Conservation (phyloP, 1,139 yeast genomes). For the Candida pseudocylindracea region DNA sequence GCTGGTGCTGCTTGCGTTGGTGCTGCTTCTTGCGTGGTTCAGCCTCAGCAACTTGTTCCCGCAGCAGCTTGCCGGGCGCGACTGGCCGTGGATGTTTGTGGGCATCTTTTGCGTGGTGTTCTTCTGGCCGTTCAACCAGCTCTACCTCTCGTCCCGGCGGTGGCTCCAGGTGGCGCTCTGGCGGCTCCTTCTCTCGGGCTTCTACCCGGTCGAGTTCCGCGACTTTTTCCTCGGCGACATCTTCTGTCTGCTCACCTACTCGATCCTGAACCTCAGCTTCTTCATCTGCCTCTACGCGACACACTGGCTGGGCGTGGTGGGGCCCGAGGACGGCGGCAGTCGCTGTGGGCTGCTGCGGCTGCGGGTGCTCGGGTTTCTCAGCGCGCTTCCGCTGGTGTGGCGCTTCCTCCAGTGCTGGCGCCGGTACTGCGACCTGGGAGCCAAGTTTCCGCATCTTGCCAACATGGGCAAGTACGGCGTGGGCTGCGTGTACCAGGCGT, state of each 20-base stretch:
- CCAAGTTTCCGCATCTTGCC: conserved; percentile 94
- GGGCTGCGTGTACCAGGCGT: conserved; percentile 44
- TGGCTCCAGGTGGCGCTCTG: conserved; percentile 61
- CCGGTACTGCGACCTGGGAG: conserved; percentile 84
- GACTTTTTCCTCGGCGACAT: conserved; percentile 90
- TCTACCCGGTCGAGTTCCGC: conserved; percentile 84
- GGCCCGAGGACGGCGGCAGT: conserved; percentile 11
- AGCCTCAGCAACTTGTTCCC: conserved; percentile 60
- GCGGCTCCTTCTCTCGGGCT: conserved; percentile 59
- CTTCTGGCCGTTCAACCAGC: conserved; percentile 41
- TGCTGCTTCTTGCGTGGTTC: conserved; percentile 49
- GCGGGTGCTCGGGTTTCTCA: conserved; percentile 57
- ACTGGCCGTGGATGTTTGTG: conserved; percentile 67
- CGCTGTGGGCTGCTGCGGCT: conserved; percentile 69
- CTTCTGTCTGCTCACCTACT: conserved; percentile 67
- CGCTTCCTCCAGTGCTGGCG: conserved; percentile 78
- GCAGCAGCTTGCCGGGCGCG: conserved; percentile 29
- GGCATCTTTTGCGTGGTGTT: conserved; percentile 25
- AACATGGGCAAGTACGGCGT: conserved; percentile 60
- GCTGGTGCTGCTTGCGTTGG: conserved; percentile 27
- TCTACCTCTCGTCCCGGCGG: conserved; percentile 30
- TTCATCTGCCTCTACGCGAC: conserved; percentile 66
- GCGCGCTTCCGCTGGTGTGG: conserved; percentile 75
- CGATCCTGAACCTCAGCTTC: conserved; percentile 67
- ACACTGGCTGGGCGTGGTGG: conserved; percentile 28